Percentiles rank a stretch among this genome's conserved stretches.
Evolutionary conservation across 352 stramenopile species (phyloP).

Genomic region (Pythium sp.): DNA sequence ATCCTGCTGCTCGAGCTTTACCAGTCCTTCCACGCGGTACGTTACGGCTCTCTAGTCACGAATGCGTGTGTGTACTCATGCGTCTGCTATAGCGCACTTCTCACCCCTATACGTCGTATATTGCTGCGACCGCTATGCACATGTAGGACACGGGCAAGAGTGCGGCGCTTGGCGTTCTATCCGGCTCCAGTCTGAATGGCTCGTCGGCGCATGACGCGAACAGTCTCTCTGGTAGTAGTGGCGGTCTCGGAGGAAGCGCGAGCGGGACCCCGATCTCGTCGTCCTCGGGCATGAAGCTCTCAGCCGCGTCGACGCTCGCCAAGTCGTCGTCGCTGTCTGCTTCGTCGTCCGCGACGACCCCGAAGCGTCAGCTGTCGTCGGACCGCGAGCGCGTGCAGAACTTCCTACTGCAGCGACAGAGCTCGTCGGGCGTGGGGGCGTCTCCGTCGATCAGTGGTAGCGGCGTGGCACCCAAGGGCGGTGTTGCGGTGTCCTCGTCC

Average conservation of each 20-base stretch:
- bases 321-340: constrained; percentile 6
- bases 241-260: neutral
- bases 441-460: neutral
- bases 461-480: constrained; percentile 8
- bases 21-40: constrained; percentile 31
- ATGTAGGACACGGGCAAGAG: constrained; percentile 13
- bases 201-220: constrained; percentile 4
- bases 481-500: neutral
- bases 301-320: constrained; percentile 3
- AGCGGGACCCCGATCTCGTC: neutral
- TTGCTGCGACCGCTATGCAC: neutral
- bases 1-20: constrained; percentile 73
- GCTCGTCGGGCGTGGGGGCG: constrained; percentile 16
- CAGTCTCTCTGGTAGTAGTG: constrained; percentile 1
- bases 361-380: constrained; percentile 46
- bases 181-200: constrained; percentile 1
- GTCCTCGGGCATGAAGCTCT: constrained; percentile 1
- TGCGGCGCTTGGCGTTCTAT: neutral
- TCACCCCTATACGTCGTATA: neutral
- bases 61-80: neutral
- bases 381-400: constrained; percentile 64
- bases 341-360: constrained; percentile 25
- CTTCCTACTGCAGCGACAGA: constrained; percentile 55
- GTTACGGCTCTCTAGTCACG: constrained; percentile 3
- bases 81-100: neutral